Conservation (phyloP, 345 rosid genomes). For the Theobroma cacao region DNA sequence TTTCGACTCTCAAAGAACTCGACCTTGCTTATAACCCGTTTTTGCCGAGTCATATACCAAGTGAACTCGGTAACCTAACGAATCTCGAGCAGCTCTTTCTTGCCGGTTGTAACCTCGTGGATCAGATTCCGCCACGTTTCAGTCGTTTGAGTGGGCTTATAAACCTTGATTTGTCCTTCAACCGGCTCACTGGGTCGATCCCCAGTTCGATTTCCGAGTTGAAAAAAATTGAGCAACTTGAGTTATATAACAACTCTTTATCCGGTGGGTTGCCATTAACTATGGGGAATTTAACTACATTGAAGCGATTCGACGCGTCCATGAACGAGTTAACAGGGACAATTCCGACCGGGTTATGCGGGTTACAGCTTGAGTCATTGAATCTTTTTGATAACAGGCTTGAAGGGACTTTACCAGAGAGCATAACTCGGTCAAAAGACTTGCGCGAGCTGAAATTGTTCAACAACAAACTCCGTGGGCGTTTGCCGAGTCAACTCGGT, state of each 20-base stretch:
- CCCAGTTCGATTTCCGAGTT: constrained; percentile 58
- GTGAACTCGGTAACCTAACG: constrained; percentile 49
- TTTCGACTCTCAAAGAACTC: constrained; percentile 53
- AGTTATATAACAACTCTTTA: constrained; percentile 67
- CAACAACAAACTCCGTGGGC: constrained; percentile 65
- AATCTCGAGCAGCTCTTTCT: constrained; percentile 66
- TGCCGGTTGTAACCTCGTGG: constrained; percentile 42
- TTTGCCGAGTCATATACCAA: constrained; percentile 44
- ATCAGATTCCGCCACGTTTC: constrained; percentile 51
- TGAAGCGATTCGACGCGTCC: constrained; percentile 63
- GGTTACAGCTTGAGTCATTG: constrained; percentile 57
- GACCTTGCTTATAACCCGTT: constrained; percentile 62
- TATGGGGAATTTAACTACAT: constrained; percentile 46
- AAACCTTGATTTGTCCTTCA: constrained; percentile 52
- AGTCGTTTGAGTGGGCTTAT: constrained; percentile 34
- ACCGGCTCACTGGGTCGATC: constrained; percentile 59
- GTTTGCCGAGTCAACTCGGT: constrained; percentile 65
- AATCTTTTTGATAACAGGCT: constrained; percentile 62
- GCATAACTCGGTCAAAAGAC: constrained; percentile 51
- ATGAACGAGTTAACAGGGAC: constrained; percentile 57
- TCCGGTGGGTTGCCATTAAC: constrained; percentile 59
- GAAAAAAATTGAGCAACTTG: constrained; percentile 51
- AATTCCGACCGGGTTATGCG: constrained; percentile 61
- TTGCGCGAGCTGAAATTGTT: constrained; percentile 66
- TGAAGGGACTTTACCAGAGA: constrained; percentile 65